A percentile compares a stretch with the other conserved stretches of the same genome.
Conservation (phyloP, 2,329 filamentous ascomycete genomes). For the Trichoderma atroviride region DNA sequence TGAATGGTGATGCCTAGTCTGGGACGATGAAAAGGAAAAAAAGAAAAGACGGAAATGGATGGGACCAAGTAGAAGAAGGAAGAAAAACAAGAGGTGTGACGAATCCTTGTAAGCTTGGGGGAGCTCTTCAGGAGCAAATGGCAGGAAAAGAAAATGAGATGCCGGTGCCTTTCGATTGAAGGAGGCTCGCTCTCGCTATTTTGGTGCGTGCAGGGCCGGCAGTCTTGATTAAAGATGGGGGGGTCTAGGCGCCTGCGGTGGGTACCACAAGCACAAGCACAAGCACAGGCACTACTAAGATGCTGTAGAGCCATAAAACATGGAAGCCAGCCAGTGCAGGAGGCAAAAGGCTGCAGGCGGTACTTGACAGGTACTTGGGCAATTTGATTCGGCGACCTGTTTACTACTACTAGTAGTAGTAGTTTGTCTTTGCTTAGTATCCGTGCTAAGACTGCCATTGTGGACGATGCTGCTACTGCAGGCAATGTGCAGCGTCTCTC, state of each 20-base stretch:
- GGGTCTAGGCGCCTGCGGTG: constrained; percentile 18
- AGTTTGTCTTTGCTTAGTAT: not conserved
- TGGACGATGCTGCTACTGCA: not conserved
- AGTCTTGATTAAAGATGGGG: constrained; percentile 22
- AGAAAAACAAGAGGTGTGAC: constrained; percentile 21
- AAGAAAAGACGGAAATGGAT: constrained; percentile 1
- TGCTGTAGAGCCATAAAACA: not conserved
- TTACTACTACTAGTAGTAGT: too few relatives aligned
- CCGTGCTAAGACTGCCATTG: not conserved
- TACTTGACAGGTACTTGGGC: constrained; percentile 9
- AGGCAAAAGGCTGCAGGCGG: not conserved
- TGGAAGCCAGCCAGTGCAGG: not conserved
- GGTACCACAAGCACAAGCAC: constrained; percentile 16
- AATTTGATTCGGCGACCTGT: not conserved
- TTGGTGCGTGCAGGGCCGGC: constrained; percentile 24
- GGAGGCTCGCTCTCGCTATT: constrained; percentile 23
- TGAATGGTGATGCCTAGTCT: not conserved
- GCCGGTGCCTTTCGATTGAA: constrained; percentile 24
- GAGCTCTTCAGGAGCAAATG: constrained; percentile 19
- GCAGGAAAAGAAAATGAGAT: constrained; percentile 21
- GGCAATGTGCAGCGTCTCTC: not conserved
- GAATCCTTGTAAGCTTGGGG: constrained; percentile 19
- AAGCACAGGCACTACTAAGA: constrained; percentile 1
- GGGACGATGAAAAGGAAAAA: not conserved
- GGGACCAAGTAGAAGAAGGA: constrained; percentile 16